phyloP scores from a whole-genome alignment of 495 filamentous ascomycete genomes.

The Neurospora sublineolata region DNA sequence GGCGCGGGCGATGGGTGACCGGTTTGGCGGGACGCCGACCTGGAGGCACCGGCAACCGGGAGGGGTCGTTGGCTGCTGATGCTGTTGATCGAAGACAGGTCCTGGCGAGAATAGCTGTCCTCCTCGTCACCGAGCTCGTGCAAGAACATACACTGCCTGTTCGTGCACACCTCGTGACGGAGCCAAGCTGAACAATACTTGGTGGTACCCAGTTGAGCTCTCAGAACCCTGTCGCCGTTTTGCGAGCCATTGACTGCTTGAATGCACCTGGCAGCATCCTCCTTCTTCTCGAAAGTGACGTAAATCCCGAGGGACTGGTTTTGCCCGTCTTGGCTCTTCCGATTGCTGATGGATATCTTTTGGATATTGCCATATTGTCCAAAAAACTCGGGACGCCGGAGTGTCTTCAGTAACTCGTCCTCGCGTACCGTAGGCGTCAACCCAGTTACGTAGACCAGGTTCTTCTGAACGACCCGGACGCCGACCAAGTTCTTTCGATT shows the following conservation, averaged over 20 bases:
- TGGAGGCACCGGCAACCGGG: slow-evolving; percentile 30
- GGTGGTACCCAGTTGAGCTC: slow-evolving; percentile 93
- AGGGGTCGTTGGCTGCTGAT: slow-evolving; percentile 64
- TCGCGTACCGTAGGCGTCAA: slow-evolving; percentile 83
- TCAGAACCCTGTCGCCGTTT: slow-evolving; percentile 76
- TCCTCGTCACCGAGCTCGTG: slow-evolving; percentile 95
- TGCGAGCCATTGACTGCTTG: slow-evolving; percentile 79
- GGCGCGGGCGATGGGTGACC: slow-evolving; percentile 39
- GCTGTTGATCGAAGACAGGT: slow-evolving; percentile 91
- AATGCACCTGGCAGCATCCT: slow-evolving; percentile 83
- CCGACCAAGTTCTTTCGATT: slow-evolving; percentile 92
- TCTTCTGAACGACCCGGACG: slow-evolving; percentile 93
- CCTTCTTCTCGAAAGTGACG: slow-evolving; percentile 82
- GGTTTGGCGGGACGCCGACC: slow-evolving; percentile 41
- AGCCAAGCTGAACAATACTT: slow-evolving; percentile 99
- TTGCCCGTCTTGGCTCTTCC: slow-evolving; percentile 57
- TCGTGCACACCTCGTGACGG: slow-evolving; percentile 82
- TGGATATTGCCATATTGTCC: slow-evolving; percentile 97
- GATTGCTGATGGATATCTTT: slow-evolving; percentile 97
- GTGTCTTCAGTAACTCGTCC: slow-evolving; percentile 75
- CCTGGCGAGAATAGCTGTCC: slow-evolving; percentile 90
- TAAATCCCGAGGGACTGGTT: slow-evolving; percentile 87
- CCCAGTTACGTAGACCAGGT: slow-evolving; percentile 95
- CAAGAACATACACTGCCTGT: slow-evolving; percentile 92
- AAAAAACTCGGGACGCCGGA: slow-evolving; percentile 85